A percentile compares a stretch with the other conserved stretches of the same genome.
phyloP scores from a whole-genome alignment of 1,284 basidiomycete genomes.

The Mycosarcoma maydis region DNA sequence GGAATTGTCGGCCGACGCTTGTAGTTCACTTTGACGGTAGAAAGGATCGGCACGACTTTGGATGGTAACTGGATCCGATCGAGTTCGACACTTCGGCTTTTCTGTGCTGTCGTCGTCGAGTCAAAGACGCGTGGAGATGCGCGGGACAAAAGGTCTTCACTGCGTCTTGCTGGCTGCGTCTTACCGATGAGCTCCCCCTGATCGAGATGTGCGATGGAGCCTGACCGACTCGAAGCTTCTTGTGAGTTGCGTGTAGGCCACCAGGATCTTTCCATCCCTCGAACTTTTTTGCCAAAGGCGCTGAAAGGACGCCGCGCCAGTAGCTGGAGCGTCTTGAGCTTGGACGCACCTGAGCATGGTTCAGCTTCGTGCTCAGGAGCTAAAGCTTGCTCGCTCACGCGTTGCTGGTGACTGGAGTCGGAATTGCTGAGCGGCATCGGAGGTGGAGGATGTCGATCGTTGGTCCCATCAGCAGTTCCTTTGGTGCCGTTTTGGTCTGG shows the following conservation, averaged over 20 bases:
- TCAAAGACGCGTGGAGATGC: slow-evolving; percentile 20
- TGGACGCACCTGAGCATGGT: slow-evolving; percentile 3
- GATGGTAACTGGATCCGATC: slow-evolving; percentile 26
- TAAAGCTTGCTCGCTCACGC: background rate
- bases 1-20: slow-evolving; percentile 36
- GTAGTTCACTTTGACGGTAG: background rate
- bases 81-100: slow-evolving; percentile 32
- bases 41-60: slow-evolving; percentile 23
- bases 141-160: slow-evolving; percentile 30
- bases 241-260: slow-evolving; percentile 20
- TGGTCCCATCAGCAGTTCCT: background rate
- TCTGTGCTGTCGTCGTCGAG: slow-evolving; percentile 2
- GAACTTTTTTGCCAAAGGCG: slow-evolving; percentile 32
- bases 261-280: slow-evolving; percentile 29
- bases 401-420: background rate
- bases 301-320: slow-evolving; percentile 28
- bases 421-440: background rate
- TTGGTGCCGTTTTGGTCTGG: background rate
- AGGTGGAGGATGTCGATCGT: too few relatives aligned
- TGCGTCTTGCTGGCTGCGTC: slow-evolving; percentile 7
- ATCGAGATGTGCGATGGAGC: background rate
- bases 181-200: background rate
- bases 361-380: background rate
- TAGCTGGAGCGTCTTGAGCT: slow-evolving; percentile 35
- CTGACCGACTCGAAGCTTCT: background rate